Base-by-base conservation (phyloP, 1,284 basidiomycete species). In the Sphaerobolus stellatus region DNA sequence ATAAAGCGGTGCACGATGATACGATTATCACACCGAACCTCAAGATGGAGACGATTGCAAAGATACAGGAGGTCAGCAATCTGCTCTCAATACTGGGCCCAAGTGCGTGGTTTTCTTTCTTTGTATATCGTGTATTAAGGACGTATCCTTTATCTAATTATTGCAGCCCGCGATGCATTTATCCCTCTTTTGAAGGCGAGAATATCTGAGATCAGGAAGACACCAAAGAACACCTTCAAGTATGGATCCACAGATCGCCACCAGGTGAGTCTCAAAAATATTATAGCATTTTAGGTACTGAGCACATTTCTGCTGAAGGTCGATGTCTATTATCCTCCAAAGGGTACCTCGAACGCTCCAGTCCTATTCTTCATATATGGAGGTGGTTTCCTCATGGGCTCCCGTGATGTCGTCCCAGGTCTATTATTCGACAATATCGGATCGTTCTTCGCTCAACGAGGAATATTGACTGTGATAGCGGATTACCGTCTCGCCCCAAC, bases 301-400 rank as follows among this genome's bases (percentile, higher is more conserved):
- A 36, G 11, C 33, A 18, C 33, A 36, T 18, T 6, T 8, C 14
- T 43, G 5, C 52, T n/a, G n/a, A n/a, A 81, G 79, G 69, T 82
- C 14, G 80, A 82, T 56, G 71, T 84, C 0, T 86, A 84, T 62
- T 83, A 82, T 61, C 84, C 84, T 0, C 31, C 64, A 3, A 56
- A 66, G 1, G 56, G 58, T 14, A 58, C 62, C 1, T 54, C 62
- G 8, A 49, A 52, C 3, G 68, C 73, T 0, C 81, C 82, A 0
- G 70, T 86, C 22, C 65, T 88, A 18, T 79, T 86, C 65, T 86
- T 79, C 65, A 59, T 80, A 41, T 86, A 87, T 58, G 85, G 84
- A 1, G 85, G 84, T 4, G 83, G 83, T 2, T 84, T 83, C 63
- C 68, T 70, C 55, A 64, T 65, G 0, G 84, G 84, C 2, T 69